Percentiles rank a stretch among this genome's conserved stretches.
Conservation (phyloP, 202 grass and related monocot species). For the Setaria viridis region DNA sequence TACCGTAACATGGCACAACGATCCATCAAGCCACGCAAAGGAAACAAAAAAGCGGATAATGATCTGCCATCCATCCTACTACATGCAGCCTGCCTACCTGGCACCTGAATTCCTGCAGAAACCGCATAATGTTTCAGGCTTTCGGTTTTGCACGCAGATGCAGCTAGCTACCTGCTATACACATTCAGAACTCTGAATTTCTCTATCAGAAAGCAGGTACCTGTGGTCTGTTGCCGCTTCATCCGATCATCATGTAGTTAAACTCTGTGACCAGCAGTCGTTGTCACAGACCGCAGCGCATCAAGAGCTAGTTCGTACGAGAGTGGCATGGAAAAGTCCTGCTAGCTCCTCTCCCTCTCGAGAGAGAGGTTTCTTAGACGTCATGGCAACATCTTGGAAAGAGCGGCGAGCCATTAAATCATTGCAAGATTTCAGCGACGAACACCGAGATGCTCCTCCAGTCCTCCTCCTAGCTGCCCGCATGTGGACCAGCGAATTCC, state of each 20-base stretch:
- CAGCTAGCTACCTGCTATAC: neutral
- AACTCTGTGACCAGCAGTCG: neutral
- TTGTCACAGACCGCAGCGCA: neutral
- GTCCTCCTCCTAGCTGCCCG: neutral
- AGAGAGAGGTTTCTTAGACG: neutral
- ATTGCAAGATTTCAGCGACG: slow-evolving; percentile 35
- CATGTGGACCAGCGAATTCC: slow-evolving; percentile 26
- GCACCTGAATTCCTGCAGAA: slow-evolving; percentile 5
- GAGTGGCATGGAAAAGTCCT: slow-evolving; percentile 2
- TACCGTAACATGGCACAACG: slow-evolving; percentile 47
- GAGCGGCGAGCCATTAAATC: slow-evolving; percentile 22
- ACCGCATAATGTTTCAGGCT: neutral
- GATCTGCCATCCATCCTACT: slow-evolving; percentile 38
- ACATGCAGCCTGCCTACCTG: slow-evolving; percentile 24
- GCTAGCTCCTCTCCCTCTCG: neutral
- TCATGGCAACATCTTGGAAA: slow-evolving; percentile 41
- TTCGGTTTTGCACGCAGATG: neutral
- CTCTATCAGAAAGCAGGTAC: neutral
- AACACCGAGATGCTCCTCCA: neutral
- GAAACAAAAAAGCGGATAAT: neutral
- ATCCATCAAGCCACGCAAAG: slow-evolving; percentile 31
- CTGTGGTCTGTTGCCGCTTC: neutral
- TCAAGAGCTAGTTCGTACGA: neutral
- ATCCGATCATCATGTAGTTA: neutral
- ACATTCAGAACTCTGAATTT: slow-evolving; percentile 1